phyloP scores from a whole-genome alignment of 2,329 filamentous ascomycete species.

The Diaporthe amygdali region DNA sequence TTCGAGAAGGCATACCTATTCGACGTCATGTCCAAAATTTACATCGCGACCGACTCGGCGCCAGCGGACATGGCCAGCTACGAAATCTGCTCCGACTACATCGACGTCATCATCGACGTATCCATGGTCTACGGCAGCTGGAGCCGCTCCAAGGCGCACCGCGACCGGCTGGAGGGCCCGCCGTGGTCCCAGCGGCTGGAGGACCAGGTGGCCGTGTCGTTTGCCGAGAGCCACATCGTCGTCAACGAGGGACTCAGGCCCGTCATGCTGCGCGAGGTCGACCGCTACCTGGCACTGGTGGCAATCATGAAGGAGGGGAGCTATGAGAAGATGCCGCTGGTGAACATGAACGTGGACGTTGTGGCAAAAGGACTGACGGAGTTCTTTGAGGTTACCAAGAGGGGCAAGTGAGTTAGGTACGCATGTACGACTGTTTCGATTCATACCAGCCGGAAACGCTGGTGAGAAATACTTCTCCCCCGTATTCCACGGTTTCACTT shows the following conservation, averaged over 20 bases:
- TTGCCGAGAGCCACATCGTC: constrained; percentile 72
- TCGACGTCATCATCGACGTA: constrained; percentile 97
- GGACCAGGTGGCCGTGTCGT: constrained; percentile 69
- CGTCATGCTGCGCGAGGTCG: constrained; percentile 72
- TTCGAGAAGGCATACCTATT: constrained; percentile 99
- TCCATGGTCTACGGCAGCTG: constrained; percentile 91
- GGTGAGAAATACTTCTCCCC: not conserved
- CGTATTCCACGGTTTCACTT: not conserved
- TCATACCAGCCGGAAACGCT: not conserved
- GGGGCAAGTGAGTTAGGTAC: constrained; percentile 42
- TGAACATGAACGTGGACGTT: constrained; percentile 86
- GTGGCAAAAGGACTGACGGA: constrained; percentile 80
- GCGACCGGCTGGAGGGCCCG: constrained; percentile 61
- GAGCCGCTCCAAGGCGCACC: constrained; percentile 60
- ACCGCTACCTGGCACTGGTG: constrained; percentile 78
- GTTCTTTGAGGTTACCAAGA: constrained; percentile 77
- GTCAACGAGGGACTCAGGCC: constrained; percentile 67
- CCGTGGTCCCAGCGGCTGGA: constrained; percentile 67
- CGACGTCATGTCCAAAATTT: constrained; percentile 97
- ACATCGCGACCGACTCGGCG: constrained; percentile 93
- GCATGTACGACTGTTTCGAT: not conserved
- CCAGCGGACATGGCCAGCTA: constrained; percentile 95
- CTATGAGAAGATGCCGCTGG: constrained; percentile 79
- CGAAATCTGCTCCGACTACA: constrained; percentile 98
- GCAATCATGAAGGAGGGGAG: constrained; percentile 87